Evolutionary conservation across 129 eudicot species (phyloP), one percentile per base, ranked within the genome.

Genomic region (Ambrosia trifida): DNA sequence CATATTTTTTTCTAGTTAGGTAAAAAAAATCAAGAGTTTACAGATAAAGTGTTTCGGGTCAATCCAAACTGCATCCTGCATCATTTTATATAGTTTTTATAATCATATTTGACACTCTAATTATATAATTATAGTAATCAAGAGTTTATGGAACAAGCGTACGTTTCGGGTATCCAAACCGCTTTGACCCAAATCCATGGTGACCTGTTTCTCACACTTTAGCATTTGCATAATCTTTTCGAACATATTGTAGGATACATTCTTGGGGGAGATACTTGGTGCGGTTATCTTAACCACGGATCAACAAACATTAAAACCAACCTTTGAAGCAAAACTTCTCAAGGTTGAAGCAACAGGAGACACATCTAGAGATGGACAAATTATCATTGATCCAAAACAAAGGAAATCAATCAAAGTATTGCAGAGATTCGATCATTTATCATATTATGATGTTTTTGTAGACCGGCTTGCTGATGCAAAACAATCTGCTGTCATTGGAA

Each of bases 261-360:
- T 88, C 71, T 24, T 86, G 62, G 97, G 94, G 66, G 97, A 91
- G 76, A 86, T 91, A 57, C 84, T 88, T 5, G 94, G 96, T 45
- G 88, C 96, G 33, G 87, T 91, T 41, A 56, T 88, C 40, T 72
- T 91, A 70, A 84, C 71, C 11, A 76, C 79, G 12, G 76, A 82
- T 72, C 56, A 75, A n/a, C 79, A 81, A 13, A 40, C 67, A 24
- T 64, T 91, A 52, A 82, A 84, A 31, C 35, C 96, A 11, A 56
- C 28, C 0, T 82, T 80, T 49, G 57, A 57, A 69, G 31, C 73
- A 31, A 81, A 73, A 50, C 73, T 67, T 8, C 45, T 91, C 20
- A 65, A 74, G 19, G 84, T 91, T 52, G 54, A 69, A 11, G 96
- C 93, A 64, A 64, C 76, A 0, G 97, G 93, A 56, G 61, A 12